Conservation (phyloP, 495 filamentous ascomycete species). For the Acidomyces sp. region DNA sequence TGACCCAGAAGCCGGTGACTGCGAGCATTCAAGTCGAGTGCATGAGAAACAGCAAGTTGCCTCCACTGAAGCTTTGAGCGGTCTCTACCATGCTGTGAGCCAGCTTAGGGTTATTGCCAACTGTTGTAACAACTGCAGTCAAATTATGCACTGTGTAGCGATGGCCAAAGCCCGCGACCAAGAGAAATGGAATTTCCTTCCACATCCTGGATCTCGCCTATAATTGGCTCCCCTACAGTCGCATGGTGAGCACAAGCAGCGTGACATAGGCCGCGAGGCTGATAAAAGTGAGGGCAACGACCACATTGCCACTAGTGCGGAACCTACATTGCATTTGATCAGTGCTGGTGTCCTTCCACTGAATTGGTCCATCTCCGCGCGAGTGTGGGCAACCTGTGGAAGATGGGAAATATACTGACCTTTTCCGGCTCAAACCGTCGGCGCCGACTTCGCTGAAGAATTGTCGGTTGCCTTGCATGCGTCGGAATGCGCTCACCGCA, state of each 20-base stretch:
- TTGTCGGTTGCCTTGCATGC: slow-evolving; percentile 81
- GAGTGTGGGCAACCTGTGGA: background rate
- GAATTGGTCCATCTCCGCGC: background rate
- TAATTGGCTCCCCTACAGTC: too few relatives aligned
- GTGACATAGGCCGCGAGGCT: slow-evolving; percentile 71
- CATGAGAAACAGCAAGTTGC: too few relatives aligned
- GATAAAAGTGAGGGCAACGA: slow-evolving; percentile 69
- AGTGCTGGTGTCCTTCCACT: background rate
- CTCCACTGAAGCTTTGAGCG: too few relatives aligned
- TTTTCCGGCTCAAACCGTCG: slow-evolving; percentile 50
- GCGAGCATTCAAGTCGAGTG: too few relatives aligned
- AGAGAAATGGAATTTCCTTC: too few relatives aligned
- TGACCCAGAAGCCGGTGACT: too few relatives aligned
- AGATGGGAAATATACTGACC: slow-evolving; percentile 6
- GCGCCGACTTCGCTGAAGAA: slow-evolving; percentile 71
- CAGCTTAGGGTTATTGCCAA: too few relatives aligned
- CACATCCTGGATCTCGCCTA: too few relatives aligned
- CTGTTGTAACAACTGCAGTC: too few relatives aligned
- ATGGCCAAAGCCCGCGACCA: too few relatives aligned
- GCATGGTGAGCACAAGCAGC: slow-evolving; percentile 61
- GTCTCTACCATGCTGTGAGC: too few relatives aligned
- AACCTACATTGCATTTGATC: slow-evolving; percentile 41
- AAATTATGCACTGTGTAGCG: too few relatives aligned
- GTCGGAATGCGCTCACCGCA: slow-evolving; percentile 63
- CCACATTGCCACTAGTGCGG: slow-evolving; percentile 65